Base-by-base conservation (phyloP, 352 stramenopile genomes). In the Globisporangium polare region DNA sequence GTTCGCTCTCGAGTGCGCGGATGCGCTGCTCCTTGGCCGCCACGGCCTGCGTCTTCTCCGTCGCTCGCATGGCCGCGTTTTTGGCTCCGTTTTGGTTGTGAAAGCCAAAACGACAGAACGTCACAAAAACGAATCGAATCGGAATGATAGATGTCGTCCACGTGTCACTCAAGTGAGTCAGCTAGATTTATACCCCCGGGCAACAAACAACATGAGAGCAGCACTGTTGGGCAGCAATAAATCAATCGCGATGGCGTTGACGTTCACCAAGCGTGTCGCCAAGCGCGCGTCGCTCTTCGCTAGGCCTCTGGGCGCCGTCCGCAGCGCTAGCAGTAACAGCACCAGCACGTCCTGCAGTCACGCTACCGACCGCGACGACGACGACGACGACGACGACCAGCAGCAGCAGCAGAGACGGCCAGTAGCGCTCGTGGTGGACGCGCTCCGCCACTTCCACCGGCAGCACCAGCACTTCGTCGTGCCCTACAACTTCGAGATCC, bases 381-480 rank as follows among this genome's bases (percentile, higher is more conserved):
- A 39, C 7, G 7, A 39, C 2, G 13, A 35, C 9, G 31, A 39
- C n/a, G 20, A 49, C 7, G 10, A 37, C 18, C n/a, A 33, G 3
- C 58, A 57, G 35, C 35, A 51, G 35, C 12, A 18, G 42, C 53
- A 33, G 41, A 26, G 18, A 22, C 46, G 15, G 13, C 35, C 8
- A 41, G 13, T 41, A 13, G 35, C 26, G 33, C 41, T 46, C 17
- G 18, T 68, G 10, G 27, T 62, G 39, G 61, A 66, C 58, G 73
- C 76, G 45, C 43, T 85, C 24, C 53, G 53, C 29, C 62, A 66
- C 26, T 85, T 81, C 56, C 41, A 83, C 52, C 53, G 62, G 20
- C 65, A 73, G 37, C 65, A 85, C 31, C 62, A 62, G 17, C 72
- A 85, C 41, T 80, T 85, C 62, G 35, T 81, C 8, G 72, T 83